A percentile compares a stretch with the other conserved stretches of the same genome.
phyloP scores from a whole-genome alignment of 768 basidiomycete genomes.

The Tremella mesenterica region DNA sequence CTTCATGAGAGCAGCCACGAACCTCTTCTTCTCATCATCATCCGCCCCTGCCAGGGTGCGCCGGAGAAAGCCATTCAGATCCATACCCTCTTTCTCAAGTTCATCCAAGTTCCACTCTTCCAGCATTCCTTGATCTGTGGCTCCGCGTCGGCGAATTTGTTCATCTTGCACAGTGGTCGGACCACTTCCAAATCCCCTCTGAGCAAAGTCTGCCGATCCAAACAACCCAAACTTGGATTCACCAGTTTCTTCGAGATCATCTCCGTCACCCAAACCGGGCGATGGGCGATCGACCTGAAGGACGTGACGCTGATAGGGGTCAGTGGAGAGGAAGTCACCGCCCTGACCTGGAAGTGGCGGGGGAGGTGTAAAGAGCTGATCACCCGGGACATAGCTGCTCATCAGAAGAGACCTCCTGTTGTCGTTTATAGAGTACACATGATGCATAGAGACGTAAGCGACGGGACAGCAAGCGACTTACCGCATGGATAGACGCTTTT shows the following conservation, averaged over 20 bases:
- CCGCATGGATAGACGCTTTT: constrained; percentile 90
- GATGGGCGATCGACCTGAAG: constrained; percentile 6
- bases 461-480: constrained; percentile 51
- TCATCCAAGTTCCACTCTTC: constrained; percentile 52
- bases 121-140: constrained; percentile 46
- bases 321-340: constrained; percentile 17
- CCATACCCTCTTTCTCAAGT: constrained; percentile 70
- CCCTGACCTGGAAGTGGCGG: constrained; percentile 25
- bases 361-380: constrained; percentile 6
- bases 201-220: constrained; percentile 48
- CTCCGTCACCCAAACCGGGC: constrained; percentile 15
- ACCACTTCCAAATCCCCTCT: constrained; percentile 47
- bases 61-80: constrained; percentile 62
- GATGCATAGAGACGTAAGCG: neutral
- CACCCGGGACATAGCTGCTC: constrained; percentile 17
- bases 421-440: too few species aligned
- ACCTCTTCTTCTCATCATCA: constrained; percentile 44
- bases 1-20: constrained; percentile 49
- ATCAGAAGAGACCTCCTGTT: neutral
- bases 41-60: constrained; percentile 40
- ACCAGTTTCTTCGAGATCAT: constrained; percentile 13
- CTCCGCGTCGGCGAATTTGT: constrained; percentile 52
- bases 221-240: constrained; percentile 43
- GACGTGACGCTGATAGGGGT: constrained; percentile 20
- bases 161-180: constrained; percentile 39